phyloP scores from a whole-genome alignment of 2,329 filamentous ascomycete species.

The Boeremia exigua region DNA sequence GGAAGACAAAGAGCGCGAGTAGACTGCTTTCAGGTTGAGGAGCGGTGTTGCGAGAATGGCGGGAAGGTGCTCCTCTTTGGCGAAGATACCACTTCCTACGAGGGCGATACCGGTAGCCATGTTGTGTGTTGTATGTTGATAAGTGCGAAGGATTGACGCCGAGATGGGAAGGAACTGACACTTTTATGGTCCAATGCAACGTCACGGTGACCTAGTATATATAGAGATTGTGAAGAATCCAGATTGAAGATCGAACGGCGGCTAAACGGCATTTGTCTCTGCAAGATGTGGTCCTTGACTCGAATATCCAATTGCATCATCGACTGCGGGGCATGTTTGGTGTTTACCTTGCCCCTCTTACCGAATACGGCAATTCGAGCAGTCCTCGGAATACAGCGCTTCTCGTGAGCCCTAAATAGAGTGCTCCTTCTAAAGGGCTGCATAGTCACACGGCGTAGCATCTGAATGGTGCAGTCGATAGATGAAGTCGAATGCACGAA shows the following conservation, averaged over 20 bases:
- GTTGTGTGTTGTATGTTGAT: neutral
- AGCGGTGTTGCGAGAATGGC: slow-evolving; percentile 62
- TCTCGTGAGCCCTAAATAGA: neutral
- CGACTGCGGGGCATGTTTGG: slow-evolving; percentile 16
- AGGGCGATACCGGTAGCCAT: slow-evolving; percentile 63
- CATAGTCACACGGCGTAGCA: no score
- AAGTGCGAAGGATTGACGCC: neutral
- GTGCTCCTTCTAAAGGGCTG: neutral
- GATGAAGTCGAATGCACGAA: neutral
- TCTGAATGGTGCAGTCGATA: neutral
- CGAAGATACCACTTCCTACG: slow-evolving; percentile 69
- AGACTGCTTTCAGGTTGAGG: slow-evolving; percentile 68
- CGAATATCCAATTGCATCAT: slow-evolving; percentile 9
- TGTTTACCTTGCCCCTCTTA: slow-evolving; percentile 25
- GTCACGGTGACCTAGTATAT: neutral
- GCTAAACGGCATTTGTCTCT: slow-evolving; percentile 26
- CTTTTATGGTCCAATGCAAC: neutral
- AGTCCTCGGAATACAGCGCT: slow-evolving; percentile 3
- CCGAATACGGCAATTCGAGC: slow-evolving; percentile 20
- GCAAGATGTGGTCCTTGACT: neutral
- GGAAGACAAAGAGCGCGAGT: slow-evolving; percentile 66
- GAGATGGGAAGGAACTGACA: neutral
- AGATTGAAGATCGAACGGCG: slow-evolving; percentile 16
- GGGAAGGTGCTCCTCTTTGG: slow-evolving; percentile 65
- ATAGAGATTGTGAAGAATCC: neutral